These are phyloP conservation scores for Rubia yunnanensis DNA, from an alignment of 257 asterid species.

Conservation along the genomic window DNA sequence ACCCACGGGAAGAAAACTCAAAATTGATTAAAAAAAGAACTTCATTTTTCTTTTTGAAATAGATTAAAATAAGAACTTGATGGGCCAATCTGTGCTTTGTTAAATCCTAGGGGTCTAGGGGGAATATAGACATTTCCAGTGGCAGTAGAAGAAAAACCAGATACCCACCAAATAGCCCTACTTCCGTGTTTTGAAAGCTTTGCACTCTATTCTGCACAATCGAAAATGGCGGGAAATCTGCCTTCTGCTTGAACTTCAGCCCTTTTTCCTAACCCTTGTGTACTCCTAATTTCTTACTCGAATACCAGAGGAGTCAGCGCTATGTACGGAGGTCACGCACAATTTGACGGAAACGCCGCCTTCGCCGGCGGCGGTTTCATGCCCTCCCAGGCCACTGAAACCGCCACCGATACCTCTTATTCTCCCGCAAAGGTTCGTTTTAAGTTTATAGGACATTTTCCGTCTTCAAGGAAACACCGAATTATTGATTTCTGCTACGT, in stretches of 20 bases:
- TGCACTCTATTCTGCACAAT: not conserved
- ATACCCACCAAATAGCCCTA: not conserved
- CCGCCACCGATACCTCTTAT: conserved; percentile 45
- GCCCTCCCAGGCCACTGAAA: conserved; percentile 92
- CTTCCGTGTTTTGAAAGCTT: not conserved
- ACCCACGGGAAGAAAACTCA: too few relatives aligned
- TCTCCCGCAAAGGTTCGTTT: conserved; percentile 55
- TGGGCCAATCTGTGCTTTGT: not conserved
- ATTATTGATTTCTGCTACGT: not conserved
- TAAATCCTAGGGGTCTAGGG: not conserved
- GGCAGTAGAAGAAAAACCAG: not conserved
- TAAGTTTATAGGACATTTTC: not conserved
- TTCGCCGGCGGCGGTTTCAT: conserved; percentile 96
- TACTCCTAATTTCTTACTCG: not conserved
- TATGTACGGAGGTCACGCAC: conserved; percentile 51
- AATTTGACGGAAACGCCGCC: conserved; percentile 87
- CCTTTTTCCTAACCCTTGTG: not conserved
- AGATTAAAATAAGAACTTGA: too few relatives aligned
- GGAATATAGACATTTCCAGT: not conserved
- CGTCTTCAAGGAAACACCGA: not conserved
- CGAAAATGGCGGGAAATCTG: conserved; percentile 20
- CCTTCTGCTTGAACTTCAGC: not conserved
- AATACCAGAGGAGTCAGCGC: conserved; percentile 1
- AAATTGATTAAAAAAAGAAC: too few relatives aligned
- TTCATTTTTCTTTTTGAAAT: too few relatives aligned